Evolutionary conservation across 495 filamentous ascomycete species (phyloP), one percentile per base, ranked within the genome.

Genomic region (Pyronema omphalodes): DNA sequence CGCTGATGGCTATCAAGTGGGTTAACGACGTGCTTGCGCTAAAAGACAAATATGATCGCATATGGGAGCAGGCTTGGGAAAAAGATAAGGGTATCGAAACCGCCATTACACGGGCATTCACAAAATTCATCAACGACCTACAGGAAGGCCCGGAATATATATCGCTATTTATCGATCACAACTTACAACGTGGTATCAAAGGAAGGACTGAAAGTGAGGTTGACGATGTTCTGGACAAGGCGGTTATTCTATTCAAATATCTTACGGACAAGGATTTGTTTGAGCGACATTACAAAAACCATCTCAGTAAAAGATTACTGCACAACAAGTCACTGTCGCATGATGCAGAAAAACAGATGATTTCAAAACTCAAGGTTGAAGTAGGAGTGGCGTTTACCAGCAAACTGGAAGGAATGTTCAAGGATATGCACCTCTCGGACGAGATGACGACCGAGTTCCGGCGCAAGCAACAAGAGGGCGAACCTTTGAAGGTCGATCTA

Each of bases 231-330:
- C 72, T 99, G 6, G 88, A 95, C 49, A 94, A 93, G 62, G 88
- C 88, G 9, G 89, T 94, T 55, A 80, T 77, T 0, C 73, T 96
- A 3, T 69, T 99, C 34, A 78, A 86, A 33, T 94, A 94, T 51
- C 73, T 99, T 40, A 74, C 77, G 34, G 89, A 95, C 58, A 89
- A 94, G 68, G 93, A 96, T 66, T 78, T 94, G 59, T 99, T 96
- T 55, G 93, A 99, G 67, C 74, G 84, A 1, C 96, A 99, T 68
- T 96, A 96, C 71, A 95, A 96, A 71, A 96, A 94, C 65, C 91
- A 99, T 70, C 74, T 99, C 0, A 86, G 84, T 35, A 78, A 82
- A 52, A 77, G 93, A 11, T 69, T 99, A 40, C 70, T 99, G 17
- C 84, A 86, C 74, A 80, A 81, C 58, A 87, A 87, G 50, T 86